These are phyloP conservation scores for Podila clonocystis DNA, from an alignment of 192 early-diverging fungal genomes.

Conservation along the genomic window DNA sequence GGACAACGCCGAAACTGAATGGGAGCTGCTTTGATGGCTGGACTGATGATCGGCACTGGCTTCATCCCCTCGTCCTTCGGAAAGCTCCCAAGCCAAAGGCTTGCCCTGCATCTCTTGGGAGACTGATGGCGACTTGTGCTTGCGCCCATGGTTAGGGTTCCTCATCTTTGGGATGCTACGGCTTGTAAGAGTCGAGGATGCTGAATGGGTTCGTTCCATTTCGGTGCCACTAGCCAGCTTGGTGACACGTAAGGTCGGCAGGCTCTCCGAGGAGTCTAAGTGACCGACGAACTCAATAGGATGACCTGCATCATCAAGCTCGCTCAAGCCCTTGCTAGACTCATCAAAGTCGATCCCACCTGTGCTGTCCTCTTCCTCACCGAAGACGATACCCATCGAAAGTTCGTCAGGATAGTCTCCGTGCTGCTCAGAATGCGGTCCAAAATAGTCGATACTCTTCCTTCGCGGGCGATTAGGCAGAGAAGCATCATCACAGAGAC, in stretches of 20 bases:
- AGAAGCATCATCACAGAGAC: constrained; percentile 5
- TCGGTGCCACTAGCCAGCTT: constrained; percentile 6
- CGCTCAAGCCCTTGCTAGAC: not conserved
- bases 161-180: constrained; percentile 24
- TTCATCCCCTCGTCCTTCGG: not conserved
- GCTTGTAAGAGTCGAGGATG: constrained; percentile 31
- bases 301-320: not conserved
- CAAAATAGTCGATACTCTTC: constrained; percentile 35
- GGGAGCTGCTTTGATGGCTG: constrained; percentile 7
- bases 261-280: not conserved
- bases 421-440: constrained; percentile 31
- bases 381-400: constrained; percentile 49
- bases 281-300: not conserved
- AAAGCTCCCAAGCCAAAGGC: constrained; percentile 18
- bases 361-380: constrained; percentile 5
- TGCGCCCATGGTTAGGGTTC: not conserved
- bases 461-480: not conserved
- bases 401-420: constrained; percentile 21
- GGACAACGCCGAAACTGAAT: constrained; percentile 23
- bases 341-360: constrained; percentile 22
- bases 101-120: constrained; percentile 28
- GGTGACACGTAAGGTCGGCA: not conserved
- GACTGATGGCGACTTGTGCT: constrained; percentile 29
- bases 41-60: not conserved
- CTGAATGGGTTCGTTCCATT: constrained; percentile 33